Percentiles rank a stretch among this genome's conserved stretches.
Evolutionary conservation across 768 basidiomycete species (phyloP).

Genomic region (Russula earlei): DNA sequence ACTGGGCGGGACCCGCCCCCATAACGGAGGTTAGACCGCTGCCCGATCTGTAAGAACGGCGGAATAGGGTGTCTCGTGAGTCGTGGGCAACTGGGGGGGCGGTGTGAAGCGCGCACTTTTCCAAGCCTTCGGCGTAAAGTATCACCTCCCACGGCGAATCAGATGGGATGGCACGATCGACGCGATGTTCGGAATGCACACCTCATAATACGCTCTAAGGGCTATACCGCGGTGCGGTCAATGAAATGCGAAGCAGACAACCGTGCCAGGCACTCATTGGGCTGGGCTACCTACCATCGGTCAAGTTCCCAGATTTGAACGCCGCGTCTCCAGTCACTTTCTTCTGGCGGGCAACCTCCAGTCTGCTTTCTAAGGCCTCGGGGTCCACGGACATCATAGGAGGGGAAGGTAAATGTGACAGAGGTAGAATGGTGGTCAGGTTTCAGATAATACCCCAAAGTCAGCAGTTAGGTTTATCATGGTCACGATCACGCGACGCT

Average conservation of each 20-base stretch:
- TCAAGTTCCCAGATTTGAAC: conserved; percentile 55
- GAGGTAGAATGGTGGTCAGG: neutral
- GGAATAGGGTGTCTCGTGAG: neutral
- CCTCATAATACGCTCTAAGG: conserved; percentile 61
- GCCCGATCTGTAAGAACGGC: conserved; percentile 6
- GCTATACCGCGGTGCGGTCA: conserved; percentile 33
- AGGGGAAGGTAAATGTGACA: neutral
- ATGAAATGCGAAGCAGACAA: neutral
- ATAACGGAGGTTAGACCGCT: neutral
- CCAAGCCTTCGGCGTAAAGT: conserved; percentile 42
- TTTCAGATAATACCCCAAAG: no score
- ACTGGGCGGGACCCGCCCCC: neutral
- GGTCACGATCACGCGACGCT: no score
- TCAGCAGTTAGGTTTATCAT: no score
- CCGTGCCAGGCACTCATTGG: neutral
- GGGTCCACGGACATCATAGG: neutral
- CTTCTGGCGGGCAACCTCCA: conserved; percentile 31
- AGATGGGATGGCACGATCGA: neutral
- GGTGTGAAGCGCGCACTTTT: conserved; percentile 39
- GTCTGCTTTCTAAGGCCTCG: conserved; percentile 8
- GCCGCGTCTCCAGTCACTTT: conserved; percentile 60
- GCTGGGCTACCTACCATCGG: conserved; percentile 36
- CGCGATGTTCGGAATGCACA: conserved; percentile 23
- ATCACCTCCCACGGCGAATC: conserved; percentile 5
- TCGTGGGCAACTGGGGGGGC: neutral